Conservation (phyloP, 2,329 filamentous ascomycete genomes). For the Fusarium buxicola region DNA sequence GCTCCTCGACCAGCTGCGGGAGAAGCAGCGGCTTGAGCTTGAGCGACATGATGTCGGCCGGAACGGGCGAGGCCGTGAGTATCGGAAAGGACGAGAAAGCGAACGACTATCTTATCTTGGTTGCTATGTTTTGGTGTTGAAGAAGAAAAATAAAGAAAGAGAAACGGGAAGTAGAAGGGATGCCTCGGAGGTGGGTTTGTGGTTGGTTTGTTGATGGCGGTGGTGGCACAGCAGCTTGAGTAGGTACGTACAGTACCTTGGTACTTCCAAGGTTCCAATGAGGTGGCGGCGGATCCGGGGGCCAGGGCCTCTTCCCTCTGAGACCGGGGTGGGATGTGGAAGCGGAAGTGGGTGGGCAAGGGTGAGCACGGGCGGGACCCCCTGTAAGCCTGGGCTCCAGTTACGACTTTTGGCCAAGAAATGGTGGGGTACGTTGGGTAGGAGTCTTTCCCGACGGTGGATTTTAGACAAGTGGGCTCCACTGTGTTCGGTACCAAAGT, state of each 20-base stretch:
- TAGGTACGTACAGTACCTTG: conserved; percentile 17
- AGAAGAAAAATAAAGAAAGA: conserved; percentile 13
- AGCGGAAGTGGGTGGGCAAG: conserved; percentile 32
- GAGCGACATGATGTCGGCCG: conserved; percentile 56
- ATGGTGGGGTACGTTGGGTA: conserved; percentile 37
- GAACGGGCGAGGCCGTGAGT: conserved; percentile 40
- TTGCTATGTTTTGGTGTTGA: conserved; percentile 27
- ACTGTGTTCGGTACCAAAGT: conserved; percentile 20
- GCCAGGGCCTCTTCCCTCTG: conserved; percentile 20
- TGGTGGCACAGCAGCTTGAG: conserved; percentile 35
- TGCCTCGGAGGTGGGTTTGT: conserved; percentile 39
- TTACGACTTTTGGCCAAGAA: conserved; percentile 38
- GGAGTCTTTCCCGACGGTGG: conserved; percentile 29
- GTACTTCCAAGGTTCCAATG: conserved; percentile 28
- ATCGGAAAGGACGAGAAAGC: conserved; percentile 28
- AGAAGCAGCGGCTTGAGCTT: conserved; percentile 65
- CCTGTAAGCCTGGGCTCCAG: conserved; percentile 20
- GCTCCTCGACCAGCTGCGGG: conserved; percentile 65
- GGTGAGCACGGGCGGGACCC: conserved; percentile 29
- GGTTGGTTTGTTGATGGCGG: conserved; percentile 35
- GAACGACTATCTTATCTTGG: conserved; percentile 26
- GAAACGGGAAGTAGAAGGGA: conserved; percentile 38
- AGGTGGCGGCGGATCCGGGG: conserved; percentile 43
- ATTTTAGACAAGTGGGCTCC: conserved; percentile 32
- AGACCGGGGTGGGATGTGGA: conserved; percentile 30